Evolutionary conservation across 371 early-diverging fungal genomes (phyloP).

Genomic region (Lichtheimia hyalospora): DNA sequence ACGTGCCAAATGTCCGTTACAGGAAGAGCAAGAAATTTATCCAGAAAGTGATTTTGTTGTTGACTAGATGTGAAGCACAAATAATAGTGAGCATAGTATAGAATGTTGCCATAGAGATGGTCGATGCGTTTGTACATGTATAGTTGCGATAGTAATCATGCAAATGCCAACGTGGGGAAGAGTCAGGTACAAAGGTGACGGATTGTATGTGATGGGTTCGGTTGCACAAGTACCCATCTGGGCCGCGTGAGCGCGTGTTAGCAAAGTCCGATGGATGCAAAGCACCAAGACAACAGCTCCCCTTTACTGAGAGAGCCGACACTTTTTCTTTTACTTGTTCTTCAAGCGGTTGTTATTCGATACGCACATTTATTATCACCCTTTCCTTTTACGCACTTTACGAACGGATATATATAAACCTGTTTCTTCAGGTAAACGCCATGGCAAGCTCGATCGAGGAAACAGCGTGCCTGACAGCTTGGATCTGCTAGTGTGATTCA

Average conservation of each 20-base stretch:
- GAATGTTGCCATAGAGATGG: too few relatives aligned
- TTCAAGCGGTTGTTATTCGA: background rate
- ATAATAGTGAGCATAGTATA: too few relatives aligned
- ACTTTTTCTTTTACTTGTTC: constrained; percentile 5
- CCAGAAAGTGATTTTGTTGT: background rate
- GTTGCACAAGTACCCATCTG: constrained; percentile 10
- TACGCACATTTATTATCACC: too few relatives aligned
- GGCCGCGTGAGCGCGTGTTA: constrained; percentile 16
- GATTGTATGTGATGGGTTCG: background rate
- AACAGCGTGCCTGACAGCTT: background rate
- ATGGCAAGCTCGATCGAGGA: too few relatives aligned
- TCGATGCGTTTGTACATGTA: too few relatives aligned
- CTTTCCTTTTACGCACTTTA: too few relatives aligned
- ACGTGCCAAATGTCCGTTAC: constrained; percentile 5
- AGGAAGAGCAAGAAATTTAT: background rate
- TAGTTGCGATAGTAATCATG: too few relatives aligned
- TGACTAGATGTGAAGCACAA: too few relatives aligned
- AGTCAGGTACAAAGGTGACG: too few relatives aligned
- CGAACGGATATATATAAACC: background rate
- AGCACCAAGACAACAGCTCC: background rate
- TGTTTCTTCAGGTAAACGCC: too few relatives aligned
- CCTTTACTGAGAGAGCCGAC: background rate
- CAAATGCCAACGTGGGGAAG: too few relatives aligned
- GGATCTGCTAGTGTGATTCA: background rate
- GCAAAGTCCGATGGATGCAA: constrained; percentile 5